These are phyloP conservation scores for Myochromella boudieri DNA, from an alignment of 768 basidiomycete genomes.

Conservation along the genomic window DNA sequence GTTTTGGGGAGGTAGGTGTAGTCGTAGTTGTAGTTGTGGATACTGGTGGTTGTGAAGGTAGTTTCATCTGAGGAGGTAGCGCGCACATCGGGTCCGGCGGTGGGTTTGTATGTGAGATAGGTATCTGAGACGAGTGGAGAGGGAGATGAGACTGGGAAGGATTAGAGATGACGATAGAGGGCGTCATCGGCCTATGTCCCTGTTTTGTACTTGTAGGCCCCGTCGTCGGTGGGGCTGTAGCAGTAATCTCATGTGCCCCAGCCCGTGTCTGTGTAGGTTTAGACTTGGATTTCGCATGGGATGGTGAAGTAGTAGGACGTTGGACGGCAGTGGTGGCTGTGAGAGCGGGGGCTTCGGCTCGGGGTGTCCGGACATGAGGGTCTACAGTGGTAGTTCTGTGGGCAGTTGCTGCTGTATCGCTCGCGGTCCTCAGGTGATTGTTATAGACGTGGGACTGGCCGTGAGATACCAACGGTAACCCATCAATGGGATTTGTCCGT, in stretches of 20 bases:
- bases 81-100: too few relatives aligned
- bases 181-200: constrained; percentile 1
- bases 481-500: too few relatives aligned
- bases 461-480: not conserved
- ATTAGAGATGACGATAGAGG: constrained; percentile 5
- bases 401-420: not conserved
- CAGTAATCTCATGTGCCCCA: not conserved
- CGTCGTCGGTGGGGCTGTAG: constrained; percentile 1
- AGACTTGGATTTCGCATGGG: not conserved
- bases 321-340: not conserved
- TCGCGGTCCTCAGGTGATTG: not conserved
- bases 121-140: not conserved
- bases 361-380: not conserved
- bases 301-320: not conserved
- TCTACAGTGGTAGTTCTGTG: not conserved
- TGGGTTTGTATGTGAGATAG: not conserved
- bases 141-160: not conserved
- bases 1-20: not conserved
- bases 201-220: not conserved
- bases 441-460: not conserved
- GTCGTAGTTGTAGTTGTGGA: not conserved
- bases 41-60: too few relatives aligned
- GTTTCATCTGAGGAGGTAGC: too few relatives aligned
- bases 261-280: not conserved
- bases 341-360: not conserved